phyloP scores from a whole-genome alignment of 2,329 filamentous ascomycete species.

The Ceratocystis ficicola region DNA sequence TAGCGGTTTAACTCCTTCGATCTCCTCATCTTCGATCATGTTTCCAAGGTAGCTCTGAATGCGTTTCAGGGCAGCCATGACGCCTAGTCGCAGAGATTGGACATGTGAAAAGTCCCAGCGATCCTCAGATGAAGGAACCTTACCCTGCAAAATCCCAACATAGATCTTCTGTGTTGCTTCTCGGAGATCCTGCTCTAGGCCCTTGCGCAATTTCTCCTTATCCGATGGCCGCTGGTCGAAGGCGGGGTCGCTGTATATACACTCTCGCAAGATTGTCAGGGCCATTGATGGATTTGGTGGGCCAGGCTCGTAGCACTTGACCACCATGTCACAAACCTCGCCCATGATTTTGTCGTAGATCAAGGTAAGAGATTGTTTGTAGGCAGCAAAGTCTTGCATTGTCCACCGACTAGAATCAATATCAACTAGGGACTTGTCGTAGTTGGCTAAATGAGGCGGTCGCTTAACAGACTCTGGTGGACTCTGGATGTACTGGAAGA shows the following conservation, averaged over 20 bases:
- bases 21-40: conserved; percentile 43
- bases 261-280: conserved; percentile 67
- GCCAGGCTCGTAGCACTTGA: conserved; percentile 81
- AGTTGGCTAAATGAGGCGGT: conserved; percentile 43
- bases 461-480: conserved; percentile 57
- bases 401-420: conserved; percentile 55
- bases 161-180: conserved; percentile 47
- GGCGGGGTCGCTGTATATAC: conserved; percentile 65
- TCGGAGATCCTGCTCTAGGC: conserved; percentile 16
- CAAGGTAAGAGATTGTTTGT: conserved; percentile 60
- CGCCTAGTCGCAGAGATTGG: conserved; percentile 73
- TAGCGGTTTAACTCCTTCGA: conserved; percentile 59
- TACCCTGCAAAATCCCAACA: conserved; percentile 60
- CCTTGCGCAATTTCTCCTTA: conserved; percentile 33
- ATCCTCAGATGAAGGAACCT: conserved; percentile 67
- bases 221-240: conserved; percentile 63
- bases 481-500: conserved; percentile 40
- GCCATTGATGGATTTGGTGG: conserved; percentile 67
- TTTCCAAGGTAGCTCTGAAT: conserved; percentile 89
- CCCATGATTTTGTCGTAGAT: conserved; percentile 73
- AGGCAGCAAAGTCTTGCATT: conserved; percentile 53
- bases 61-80: conserved; percentile 72
- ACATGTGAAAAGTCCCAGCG: conserved; percentile 88
- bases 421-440: conserved; percentile 39
- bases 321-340: conserved; percentile 77